phyloP scores from a whole-genome alignment of 192 early-diverging fungal species.

The Coemansia sp. region DNA sequence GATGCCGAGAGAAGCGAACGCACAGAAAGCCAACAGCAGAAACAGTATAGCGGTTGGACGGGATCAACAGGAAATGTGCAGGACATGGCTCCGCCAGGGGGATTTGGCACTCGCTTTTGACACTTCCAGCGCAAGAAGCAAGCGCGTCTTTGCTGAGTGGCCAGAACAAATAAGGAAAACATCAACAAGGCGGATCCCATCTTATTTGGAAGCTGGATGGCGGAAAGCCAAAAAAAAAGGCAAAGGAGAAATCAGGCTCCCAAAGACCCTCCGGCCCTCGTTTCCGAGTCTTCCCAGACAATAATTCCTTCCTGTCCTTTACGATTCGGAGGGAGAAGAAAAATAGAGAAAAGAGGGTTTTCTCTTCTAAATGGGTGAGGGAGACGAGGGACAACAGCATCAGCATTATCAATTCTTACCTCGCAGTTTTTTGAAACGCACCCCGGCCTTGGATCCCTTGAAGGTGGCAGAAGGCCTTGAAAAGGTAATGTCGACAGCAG shows the following conservation, averaged over 20 bases:
- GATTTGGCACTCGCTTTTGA: too few relatives aligned
- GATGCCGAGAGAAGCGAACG: not conserved
- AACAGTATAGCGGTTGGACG: too few relatives aligned
- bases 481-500: slow-evolving; percentile 55
- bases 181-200: slow-evolving; percentile 3
- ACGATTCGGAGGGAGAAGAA: not conserved
- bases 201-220: not conserved
- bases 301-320: not conserved
- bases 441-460: slow-evolving; percentile 35
- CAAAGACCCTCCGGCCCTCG: not conserved
- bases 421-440: slow-evolving; percentile 47
- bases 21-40: slow-evolving; percentile 5
- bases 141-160: not conserved
- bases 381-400: not conserved
- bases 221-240: not conserved
- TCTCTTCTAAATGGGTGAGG: not conserved
- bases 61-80: too few relatives aligned
- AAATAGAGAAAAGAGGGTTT: not conserved
- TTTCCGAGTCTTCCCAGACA: not conserved
- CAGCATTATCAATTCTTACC: slow-evolving; percentile 23
- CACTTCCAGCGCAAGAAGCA: not conserved
- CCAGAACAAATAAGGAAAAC: slow-evolving; percentile 1
- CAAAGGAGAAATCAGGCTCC: too few relatives aligned
- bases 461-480: slow-evolving; percentile 43
- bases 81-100: too few relatives aligned